Evolutionary conservation across 2,329 filamentous ascomycete species (phyloP), one percentile per base, ranked within the genome.

Genomic region (Raffaelea deltoideospora): DNA sequence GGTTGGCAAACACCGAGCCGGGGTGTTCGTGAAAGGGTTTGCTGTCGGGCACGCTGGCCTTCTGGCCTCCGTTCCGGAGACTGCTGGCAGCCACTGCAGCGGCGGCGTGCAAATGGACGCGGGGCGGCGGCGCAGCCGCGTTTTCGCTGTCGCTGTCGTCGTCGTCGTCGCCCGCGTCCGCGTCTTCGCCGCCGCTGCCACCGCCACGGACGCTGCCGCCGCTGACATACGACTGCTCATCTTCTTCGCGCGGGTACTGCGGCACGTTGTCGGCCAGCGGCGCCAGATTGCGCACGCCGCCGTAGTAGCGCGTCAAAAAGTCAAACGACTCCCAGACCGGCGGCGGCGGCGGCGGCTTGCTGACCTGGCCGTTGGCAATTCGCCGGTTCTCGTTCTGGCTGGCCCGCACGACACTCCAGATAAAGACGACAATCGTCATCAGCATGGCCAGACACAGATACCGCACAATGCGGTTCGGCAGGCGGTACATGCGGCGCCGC

Each of bases 271-370:
- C 63, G 13, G 65, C 55, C 20, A 75, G 60, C 0, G 73, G 58
- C 0, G 82, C 72, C 42, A 98, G 52, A 0, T 71, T 79, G 44
- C 78, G 69, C 41, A 98, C 68, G 1, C 90, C 90, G 13, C 86
- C 88, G 53, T 95, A 90, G 53, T 95, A 98, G 43, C 87, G 71
- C 41, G 78, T 79, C 42, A 98, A 57, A 50, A 94, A 92, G 0
- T 76, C 74, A 52, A 93, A 96, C 10, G 69, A 72, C 53, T 93
- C 83, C 86, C 87, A 96, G 5, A 71, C 57, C 0, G 76, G 73
- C 11, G 83, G 81, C 17, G 75, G 71, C 0, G 71, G 57, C 0
- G 73, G 66, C 11, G 67, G 67, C 44, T 75, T 74, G 14, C 72
- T 68, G 21, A 79, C 51, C 40, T 65, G 64, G 23, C 69, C 67